Evolutionary conservation across 2,329 filamentous ascomycete species (phyloP).

Genomic region (Cercospora zeae-maydis): DNA sequence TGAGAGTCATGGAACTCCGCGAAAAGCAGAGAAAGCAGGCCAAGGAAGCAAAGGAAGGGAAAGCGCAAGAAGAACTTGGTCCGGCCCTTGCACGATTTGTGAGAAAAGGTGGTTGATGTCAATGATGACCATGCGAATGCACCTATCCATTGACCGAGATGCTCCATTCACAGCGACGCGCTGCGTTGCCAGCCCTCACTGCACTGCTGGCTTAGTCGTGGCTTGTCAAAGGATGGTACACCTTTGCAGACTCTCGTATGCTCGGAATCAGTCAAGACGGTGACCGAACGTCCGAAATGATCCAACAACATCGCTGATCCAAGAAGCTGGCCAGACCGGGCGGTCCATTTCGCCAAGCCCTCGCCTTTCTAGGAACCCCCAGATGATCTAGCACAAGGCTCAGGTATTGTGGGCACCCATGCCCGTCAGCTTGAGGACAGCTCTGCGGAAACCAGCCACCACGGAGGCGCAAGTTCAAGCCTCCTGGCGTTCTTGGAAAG

Average conservation of each 20-base stretch:
- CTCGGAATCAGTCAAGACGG: background rate
- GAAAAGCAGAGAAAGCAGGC: slow-evolving; percentile 64
- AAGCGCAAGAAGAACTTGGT: slow-evolving; percentile 73
- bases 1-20: slow-evolving; percentile 80
- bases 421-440: background rate
- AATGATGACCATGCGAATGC: background rate
- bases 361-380: background rate
- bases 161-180: background rate
- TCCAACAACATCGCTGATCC: background rate
- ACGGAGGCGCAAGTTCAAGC: background rate
- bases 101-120: slow-evolving; percentile 52
- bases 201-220: background rate
- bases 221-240: background rate
- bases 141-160: background rate
- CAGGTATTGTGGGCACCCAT: background rate
- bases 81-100: slow-evolving; percentile 84
- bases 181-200: background rate
- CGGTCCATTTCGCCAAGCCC: background rate
- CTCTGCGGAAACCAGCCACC: background rate
- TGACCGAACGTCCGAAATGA: slow-evolving; percentile 1
- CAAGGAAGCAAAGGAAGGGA: slow-evolving; percentile 62
- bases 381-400: background rate
- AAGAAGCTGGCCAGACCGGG: background rate
- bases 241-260: background rate
- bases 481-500: background rate